A percentile compares a stretch with the other conserved stretches of the same genome.
phyloP scores from a whole-genome alignment of 208 protist species.

The Jaenimonas drosophilae region DNA sequence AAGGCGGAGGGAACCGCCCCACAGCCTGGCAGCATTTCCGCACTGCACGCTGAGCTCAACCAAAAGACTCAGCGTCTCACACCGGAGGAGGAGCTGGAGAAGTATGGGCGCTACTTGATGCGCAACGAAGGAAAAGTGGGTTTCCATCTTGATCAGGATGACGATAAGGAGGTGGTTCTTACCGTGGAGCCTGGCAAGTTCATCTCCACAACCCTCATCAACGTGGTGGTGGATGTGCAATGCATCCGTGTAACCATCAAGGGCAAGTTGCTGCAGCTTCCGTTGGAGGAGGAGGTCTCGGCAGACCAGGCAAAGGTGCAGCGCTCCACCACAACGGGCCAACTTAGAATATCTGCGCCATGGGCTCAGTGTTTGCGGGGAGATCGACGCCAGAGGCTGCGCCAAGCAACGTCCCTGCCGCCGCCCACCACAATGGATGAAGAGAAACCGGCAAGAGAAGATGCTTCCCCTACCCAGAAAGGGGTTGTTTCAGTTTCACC shows the following conservation, averaged over 20 bases:
- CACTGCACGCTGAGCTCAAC: constrained; percentile 53
- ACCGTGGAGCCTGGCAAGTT: constrained; percentile 88
- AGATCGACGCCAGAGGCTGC: too few relatives aligned
- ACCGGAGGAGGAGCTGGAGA: constrained; percentile 78
- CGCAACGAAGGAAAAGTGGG: constrained; percentile 89
- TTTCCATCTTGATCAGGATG: constrained; percentile 77
- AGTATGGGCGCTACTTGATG: constrained; percentile 85
- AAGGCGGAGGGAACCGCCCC: constrained; percentile 24
- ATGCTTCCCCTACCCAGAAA: neutral
- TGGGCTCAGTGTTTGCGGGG: constrained; percentile 33
- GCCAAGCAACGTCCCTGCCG: too few relatives aligned
- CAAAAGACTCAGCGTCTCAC: constrained; percentile 33
- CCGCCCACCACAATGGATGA: neutral
- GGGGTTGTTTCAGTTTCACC: too few relatives aligned
- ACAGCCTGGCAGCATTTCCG: constrained; percentile 36
- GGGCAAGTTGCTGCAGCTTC: constrained; percentile 91
- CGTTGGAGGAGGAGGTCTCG: constrained; percentile 74
- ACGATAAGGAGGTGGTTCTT: constrained; percentile 45
- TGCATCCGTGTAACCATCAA: constrained; percentile 88
- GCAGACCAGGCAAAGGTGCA: constrained; percentile 51
- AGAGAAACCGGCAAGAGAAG: neutral
- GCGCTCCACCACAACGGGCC: constrained; percentile 62
- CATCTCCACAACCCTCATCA: constrained; percentile 90
- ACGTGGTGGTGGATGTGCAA: constrained; percentile 90
- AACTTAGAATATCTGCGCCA: constrained; percentile 79